These are phyloP conservation scores for Chrysosporium keratinophilum DNA, from an alignment of 2,329 filamentous ascomycete species.

Conservation along the genomic window DNA sequence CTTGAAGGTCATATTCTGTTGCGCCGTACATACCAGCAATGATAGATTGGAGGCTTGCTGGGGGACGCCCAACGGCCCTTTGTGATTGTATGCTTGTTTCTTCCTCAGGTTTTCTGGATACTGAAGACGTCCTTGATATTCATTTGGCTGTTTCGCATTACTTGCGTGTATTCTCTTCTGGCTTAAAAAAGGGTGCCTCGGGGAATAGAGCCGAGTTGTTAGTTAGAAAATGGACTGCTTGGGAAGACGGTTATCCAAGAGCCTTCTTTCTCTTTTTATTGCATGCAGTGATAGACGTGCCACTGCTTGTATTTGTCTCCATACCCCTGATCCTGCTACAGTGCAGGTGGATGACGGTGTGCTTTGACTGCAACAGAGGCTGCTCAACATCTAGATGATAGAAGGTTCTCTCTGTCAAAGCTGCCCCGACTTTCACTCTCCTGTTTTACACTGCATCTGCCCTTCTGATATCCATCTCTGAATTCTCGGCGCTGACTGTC, in stretches of 20 bases:
- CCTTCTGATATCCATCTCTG: too few species aligned
- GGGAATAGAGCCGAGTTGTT: neutral
- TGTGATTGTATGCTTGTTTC: neutral
- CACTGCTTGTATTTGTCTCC: neutral
- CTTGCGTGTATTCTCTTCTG: neutral
- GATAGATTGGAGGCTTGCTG: neutral
- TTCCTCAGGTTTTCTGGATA: neutral
- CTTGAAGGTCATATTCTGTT: neutral
- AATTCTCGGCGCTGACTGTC: neutral
- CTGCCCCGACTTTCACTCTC: neutral
- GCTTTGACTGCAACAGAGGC: neutral
- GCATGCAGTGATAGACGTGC: neutral
- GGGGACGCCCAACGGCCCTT: neutral
- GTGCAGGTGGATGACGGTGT: neutral
- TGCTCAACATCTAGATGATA: neutral
- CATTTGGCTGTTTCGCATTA: too few species aligned
- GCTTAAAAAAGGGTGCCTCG: neutral
- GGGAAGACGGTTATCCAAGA: neutral
- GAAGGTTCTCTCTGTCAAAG: neutral
- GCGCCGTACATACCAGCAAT: slow-evolving; percentile 1
- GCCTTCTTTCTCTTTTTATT: neutral
- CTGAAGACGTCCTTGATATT: neutral
- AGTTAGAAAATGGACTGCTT: neutral
- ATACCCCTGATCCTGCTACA: too few species aligned
- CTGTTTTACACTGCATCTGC: too few species aligned